Evolutionary conservation across 2,329 filamentous ascomycete species (phyloP).

Genomic region (Microcyclospora tardicrescens): DNA sequence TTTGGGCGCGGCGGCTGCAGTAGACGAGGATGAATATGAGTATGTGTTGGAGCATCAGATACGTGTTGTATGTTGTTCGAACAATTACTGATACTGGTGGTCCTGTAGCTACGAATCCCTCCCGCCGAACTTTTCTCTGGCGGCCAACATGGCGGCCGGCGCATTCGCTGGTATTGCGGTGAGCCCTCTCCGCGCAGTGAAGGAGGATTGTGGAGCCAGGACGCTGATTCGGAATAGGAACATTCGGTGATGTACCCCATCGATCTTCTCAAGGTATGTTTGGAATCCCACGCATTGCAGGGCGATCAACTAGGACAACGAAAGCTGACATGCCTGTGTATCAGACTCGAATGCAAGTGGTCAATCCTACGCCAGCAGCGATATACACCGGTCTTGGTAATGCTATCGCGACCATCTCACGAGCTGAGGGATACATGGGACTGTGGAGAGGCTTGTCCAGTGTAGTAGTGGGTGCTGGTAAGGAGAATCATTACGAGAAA

Average conservation of each 20-base stretch:
- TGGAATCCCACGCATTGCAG: conserved; percentile 10
- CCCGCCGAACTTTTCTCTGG: conserved; percentile 83
- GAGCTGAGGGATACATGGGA: conserved; percentile 76
- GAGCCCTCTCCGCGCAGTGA: conserved; percentile 26
- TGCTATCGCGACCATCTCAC: conserved; percentile 83
- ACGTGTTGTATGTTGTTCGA: background rate
- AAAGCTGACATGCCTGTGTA: conserved; percentile 2
- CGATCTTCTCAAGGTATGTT: conserved; percentile 82
- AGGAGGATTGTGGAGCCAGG: conserved; percentile 3
- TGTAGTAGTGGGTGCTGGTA: conserved; percentile 87
- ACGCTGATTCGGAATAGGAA: conserved; percentile 46
- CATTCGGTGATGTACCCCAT: conserved; percentile 99
- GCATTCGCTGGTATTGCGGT: conserved; percentile 95
- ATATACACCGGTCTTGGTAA: conserved; percentile 85
- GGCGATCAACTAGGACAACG: background rate
- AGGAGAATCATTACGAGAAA: conserved; percentile 10
- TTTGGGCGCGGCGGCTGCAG: conserved; percentile 10
- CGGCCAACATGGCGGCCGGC: conserved; percentile 90
- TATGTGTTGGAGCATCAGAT: conserved; percentile 8
- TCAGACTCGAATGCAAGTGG: conserved; percentile 94
- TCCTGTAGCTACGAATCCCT: conserved; percentile 69
- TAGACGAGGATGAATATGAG: conserved; percentile 22
- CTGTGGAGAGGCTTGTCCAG: conserved; percentile 95
- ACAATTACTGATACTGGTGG: conserved; percentile 1
- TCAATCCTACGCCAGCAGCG: conserved; percentile 68